Conservation (phyloP, 441 rosid species). For the Populus trichocarpa region DNA sequence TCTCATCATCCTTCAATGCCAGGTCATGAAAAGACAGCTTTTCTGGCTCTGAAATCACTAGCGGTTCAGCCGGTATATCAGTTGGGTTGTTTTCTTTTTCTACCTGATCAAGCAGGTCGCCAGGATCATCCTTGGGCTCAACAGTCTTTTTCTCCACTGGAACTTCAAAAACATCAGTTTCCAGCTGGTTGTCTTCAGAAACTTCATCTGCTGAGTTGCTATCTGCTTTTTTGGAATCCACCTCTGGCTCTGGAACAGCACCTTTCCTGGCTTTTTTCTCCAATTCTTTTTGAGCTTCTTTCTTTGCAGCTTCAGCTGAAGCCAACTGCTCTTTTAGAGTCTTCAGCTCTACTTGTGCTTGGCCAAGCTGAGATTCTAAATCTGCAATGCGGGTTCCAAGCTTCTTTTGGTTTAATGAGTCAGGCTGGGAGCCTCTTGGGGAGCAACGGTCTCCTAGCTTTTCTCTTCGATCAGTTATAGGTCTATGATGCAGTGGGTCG, state of each 20-base stretch:
- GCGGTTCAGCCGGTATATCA: conserved; percentile 19
- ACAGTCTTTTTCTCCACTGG: conserved; percentile 42
- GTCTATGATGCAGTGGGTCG: conserved; percentile 48
- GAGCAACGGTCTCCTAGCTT: conserved; percentile 76
- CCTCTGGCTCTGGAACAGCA: conserved; percentile 1
- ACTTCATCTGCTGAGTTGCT: conserved; percentile 29
- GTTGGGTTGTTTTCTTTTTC: conserved; percentile 26
- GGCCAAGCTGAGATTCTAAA: conserved; percentile 87
- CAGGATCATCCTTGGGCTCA: conserved; percentile 25
- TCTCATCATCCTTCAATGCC: conserved; percentile 52
- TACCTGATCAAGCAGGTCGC: conserved; percentile 12
- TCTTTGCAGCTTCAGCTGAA: conserved; percentile 88
- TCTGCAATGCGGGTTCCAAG: conserved; percentile 82
- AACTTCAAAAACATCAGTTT: conserved; percentile 71
- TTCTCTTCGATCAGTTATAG: conserved; percentile 59
- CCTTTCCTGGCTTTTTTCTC: conserved; percentile 53
- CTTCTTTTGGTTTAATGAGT: conserved; percentile 65
- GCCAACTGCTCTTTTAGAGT: conserved; percentile 69
- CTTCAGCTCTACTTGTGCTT: conserved; percentile 88
- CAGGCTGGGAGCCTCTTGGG: conserved; percentile 62
- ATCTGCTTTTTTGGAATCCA: conserved; percentile 19
- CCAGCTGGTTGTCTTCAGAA: conserved; percentile 38
- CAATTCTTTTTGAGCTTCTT: conserved; percentile 61
- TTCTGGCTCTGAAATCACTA: conserved; percentile 23
- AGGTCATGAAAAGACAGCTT: conserved; percentile 30